phyloP scores from a whole-genome alignment of 2,329 filamentous ascomycete genomes.

The Thielaviopsis musarum region DNA sequence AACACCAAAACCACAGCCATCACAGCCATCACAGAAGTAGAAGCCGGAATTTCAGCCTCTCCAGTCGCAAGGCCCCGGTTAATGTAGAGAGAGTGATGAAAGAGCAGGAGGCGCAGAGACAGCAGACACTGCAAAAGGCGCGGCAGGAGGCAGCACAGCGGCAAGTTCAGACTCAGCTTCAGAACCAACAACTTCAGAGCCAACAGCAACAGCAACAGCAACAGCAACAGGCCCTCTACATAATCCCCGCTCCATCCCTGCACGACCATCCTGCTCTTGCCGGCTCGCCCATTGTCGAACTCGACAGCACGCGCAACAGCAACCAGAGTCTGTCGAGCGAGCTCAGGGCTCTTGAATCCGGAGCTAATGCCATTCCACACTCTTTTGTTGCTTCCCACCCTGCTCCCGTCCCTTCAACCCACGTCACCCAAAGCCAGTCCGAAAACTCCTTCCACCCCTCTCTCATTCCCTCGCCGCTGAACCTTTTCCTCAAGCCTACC shows the following conservation, averaged over 20 bases:
- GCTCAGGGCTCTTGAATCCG: constrained; percentile 6
- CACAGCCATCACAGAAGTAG: neutral
- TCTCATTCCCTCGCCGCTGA: neutral
- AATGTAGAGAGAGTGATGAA: neutral
- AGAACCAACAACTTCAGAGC: no score
- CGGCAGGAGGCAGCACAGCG: neutral
- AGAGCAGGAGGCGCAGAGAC: neutral
- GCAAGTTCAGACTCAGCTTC: neutral
- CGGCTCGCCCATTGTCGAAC: neutral
- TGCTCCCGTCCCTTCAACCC: neutral
- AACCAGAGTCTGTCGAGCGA: constrained; percentile 3
- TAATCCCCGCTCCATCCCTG: neutral
- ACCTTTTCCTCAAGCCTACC: neutral
- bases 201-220: no score
- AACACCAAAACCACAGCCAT: neutral
- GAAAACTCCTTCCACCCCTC: neutral
- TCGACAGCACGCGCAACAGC: neutral
- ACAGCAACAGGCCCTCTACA: neutral
- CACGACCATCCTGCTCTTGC: neutral
- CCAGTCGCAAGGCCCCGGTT: neutral
- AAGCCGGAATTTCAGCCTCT: neutral
- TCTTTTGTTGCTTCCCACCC: neutral
- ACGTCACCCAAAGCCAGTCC: neutral
- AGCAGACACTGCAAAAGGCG: neutral
- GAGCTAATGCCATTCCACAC: neutral